Evolutionary conservation across 805 yeast genomes (phyloP).

Genomic region (Metschnikowia lochheadii): DNA sequence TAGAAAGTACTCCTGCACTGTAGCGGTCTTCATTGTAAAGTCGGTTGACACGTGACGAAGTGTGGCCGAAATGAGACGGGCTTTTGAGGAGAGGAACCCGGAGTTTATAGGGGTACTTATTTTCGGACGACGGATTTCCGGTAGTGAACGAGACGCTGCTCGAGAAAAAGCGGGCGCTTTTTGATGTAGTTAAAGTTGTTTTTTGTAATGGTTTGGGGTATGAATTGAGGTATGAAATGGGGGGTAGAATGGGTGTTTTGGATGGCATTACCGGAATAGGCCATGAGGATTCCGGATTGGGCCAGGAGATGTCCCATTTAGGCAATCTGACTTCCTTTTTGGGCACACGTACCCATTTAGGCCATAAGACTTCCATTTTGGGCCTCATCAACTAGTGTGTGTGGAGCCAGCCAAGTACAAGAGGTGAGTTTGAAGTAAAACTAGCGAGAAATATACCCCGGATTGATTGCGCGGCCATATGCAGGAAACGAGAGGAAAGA

Average conservation of each 20-base stretch:
- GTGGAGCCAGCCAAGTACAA: neutral
- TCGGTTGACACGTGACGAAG: conserved; percentile 70
- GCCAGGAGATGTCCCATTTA: no score
- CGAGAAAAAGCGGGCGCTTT: conserved; percentile 11
- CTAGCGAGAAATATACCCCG: neutral
- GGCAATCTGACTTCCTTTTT: no score
- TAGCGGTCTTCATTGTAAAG: conserved; percentile 77
- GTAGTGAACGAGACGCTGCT: conserved; percentile 28
- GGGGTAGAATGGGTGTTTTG: no score
- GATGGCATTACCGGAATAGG: no score
- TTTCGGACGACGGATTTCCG: conserved; percentile 16
- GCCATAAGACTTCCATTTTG: neutral
- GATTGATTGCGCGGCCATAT: neutral
- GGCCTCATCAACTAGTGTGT: neutral
- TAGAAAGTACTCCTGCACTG: conserved; percentile 56
- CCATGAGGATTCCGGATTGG: no score
- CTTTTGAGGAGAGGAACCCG: conserved; percentile 57
- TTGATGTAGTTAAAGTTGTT: no score
- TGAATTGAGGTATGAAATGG: no score
- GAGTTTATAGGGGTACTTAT: conserved; percentile 26
- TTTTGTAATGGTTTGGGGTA: no score
- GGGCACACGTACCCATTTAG: no score
- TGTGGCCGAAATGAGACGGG: conserved; percentile 78
- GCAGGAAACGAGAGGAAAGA: neutral
- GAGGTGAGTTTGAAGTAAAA: neutral